Conservation (phyloP, 2,329 filamentous ascomycete species). For the Teratosphaeria gauchensis region DNA sequence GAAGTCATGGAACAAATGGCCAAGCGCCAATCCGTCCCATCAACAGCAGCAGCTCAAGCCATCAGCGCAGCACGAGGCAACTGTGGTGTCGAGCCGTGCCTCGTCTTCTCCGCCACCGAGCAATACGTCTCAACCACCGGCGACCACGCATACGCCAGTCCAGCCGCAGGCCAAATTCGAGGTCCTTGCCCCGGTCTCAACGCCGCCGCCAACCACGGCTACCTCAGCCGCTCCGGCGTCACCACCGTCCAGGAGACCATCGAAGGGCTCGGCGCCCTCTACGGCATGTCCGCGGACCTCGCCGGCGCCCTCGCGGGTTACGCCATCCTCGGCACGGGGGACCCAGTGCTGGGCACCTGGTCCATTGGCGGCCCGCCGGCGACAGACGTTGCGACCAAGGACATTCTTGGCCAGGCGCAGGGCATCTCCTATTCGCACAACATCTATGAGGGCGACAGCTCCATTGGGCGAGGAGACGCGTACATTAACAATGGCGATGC, state of each 20-base stretch:
- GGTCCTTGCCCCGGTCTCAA: slow-evolving; percentile 22
- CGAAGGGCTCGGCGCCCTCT: slow-evolving; percentile 14
- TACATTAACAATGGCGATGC: slow-evolving; percentile 18
- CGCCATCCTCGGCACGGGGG: slow-evolving; percentile 23
- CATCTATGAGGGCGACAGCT: slow-evolving; percentile 26
- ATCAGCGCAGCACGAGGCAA: slow-evolving; percentile 1
- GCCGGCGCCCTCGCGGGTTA: slow-evolving; percentile 23
- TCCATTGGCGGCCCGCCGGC: slow-evolving; percentile 22
- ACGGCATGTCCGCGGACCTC: slow-evolving; percentile 20
- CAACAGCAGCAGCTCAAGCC: not conserved
- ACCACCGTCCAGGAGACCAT: slow-evolving; percentile 20
- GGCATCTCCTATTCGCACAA: slow-evolving; percentile 24
- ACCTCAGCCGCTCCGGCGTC: slow-evolving; percentile 22
- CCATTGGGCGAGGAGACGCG: slow-evolving; percentile 17
- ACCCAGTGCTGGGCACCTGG: slow-evolving; percentile 18
- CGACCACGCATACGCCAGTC: slow-evolving; percentile 12
- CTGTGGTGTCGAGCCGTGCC: slow-evolving; percentile 3
- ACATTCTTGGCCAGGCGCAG: slow-evolving; percentile 13
- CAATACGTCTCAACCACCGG: slow-evolving; percentile 15
- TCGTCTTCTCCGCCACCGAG: slow-evolving; percentile 13
- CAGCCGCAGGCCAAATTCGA: slow-evolving; percentile 10
- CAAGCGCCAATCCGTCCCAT: not conserved
- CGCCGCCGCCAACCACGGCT: slow-evolving; percentile 13
- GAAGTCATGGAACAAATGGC: not conserved
- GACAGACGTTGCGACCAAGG: slow-evolving; percentile 4